Evolutionary conservation across 2,329 filamentous ascomycete species (phyloP).

Genomic region (Dothideomycetes sp.): DNA sequence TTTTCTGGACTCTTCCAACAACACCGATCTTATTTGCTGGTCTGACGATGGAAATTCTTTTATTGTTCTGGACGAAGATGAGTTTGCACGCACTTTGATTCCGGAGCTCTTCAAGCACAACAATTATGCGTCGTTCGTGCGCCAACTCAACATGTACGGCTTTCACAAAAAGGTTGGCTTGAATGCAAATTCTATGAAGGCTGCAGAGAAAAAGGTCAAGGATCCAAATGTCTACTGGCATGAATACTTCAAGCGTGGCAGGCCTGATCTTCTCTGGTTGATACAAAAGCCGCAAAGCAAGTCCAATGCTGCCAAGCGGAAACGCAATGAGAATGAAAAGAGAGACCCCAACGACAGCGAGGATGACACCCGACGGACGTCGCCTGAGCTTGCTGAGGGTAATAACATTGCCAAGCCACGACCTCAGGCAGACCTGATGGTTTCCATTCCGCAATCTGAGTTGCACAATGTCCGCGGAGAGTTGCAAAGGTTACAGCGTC

Average conservation of each 20-base stretch:
- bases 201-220: constrained; percentile 85
- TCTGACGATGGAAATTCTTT: constrained; percentile 95
- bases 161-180: constrained; percentile 51
- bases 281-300: constrained; percentile 90
- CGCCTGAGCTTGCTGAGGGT: constrained; percentile 32
- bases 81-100: constrained; percentile 63
- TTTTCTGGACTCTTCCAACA: constrained; percentile 86
- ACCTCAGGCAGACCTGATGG: constrained; percentile 24
- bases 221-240: constrained; percentile 98
- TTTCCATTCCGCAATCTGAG: constrained; percentile 57
- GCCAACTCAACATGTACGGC: constrained; percentile 52
- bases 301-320: constrained; percentile 35
- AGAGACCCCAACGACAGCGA: constrained; percentile 58
- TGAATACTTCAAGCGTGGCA: constrained; percentile 85
- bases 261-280: constrained; percentile 86
- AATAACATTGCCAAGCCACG: constrained; percentile 10
- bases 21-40: constrained; percentile 93
- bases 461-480: constrained; percentile 68
- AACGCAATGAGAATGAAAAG: constrained; percentile 49
- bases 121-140: constrained; percentile 68
- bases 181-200: constrained; percentile 95
- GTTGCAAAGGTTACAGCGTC: constrained; percentile 68
- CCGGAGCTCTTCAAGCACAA: constrained; percentile 71
- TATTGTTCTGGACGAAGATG: constrained; percentile 91
- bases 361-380: constrained; percentile 36